Percentiles rank a stretch among this genome's conserved stretches.
Evolutionary conservation across 192 early-diverging fungal species (phyloP).

Genomic region (Dissophora globulifera): DNA sequence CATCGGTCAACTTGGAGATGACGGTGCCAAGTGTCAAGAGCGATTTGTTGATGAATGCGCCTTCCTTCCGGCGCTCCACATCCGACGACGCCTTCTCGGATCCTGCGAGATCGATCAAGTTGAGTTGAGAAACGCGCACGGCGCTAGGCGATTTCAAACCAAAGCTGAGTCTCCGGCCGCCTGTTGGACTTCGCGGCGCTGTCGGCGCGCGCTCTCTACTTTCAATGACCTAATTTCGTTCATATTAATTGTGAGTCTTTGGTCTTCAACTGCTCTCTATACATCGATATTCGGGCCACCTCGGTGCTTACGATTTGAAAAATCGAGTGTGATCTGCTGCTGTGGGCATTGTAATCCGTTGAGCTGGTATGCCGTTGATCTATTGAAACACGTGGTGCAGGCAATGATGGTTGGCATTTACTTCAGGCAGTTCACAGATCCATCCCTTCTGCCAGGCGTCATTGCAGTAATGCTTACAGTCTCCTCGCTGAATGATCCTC

Average conservation of each 20-base stretch:
- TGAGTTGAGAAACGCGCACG: conserved; percentile 57
- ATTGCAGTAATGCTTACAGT: conserved; percentile 59
- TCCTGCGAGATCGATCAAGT: conserved; percentile 96
- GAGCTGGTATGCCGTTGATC: conserved; percentile 85
- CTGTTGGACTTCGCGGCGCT: conserved; percentile 18
- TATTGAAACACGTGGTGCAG: conserved; percentile 12
- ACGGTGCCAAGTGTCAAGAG: conserved; percentile 93
- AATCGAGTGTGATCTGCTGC: conserved; percentile 94
- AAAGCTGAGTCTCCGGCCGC: conserved; percentile 25
- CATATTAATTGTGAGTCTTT: too few species aligned
- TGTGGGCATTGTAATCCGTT: conserved; percentile 93
- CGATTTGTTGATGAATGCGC: conserved; percentile 92
- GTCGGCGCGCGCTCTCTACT: conserved; percentile 36
- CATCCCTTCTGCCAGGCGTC: too few species aligned
- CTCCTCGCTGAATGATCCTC: conserved; percentile 79
- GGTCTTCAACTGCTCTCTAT: neutral
- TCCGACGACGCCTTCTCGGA: conserved; percentile 92
- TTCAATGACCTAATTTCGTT: conserved; percentile 31
- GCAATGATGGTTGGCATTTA: neutral
- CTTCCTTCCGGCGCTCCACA: conserved; percentile 89
- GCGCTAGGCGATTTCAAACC: conserved; percentile 26
- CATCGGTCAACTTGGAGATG: conserved; percentile 90
- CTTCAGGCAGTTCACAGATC: neutral
- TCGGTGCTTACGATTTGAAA: conserved; percentile 81
- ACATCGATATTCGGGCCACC: neutral